Percentiles rank a stretch among this genome's conserved stretches.
Conservation (phyloP, 257 asterid genomes). For the Thymus mandschuricus region DNA sequence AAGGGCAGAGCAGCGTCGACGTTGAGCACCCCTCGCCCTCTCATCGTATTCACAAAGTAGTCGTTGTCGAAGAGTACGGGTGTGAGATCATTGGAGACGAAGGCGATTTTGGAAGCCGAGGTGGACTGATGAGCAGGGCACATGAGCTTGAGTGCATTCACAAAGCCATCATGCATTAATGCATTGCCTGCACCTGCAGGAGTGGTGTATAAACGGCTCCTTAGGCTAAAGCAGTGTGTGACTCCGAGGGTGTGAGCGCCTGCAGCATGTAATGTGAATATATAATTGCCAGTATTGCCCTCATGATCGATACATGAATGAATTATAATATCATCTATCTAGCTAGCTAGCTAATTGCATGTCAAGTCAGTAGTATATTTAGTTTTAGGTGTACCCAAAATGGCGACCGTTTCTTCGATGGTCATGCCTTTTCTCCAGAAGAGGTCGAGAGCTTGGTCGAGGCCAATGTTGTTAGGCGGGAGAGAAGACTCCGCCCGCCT, state of each 20-base stretch:
- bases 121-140: constrained; percentile 33
- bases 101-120: constrained; percentile 21
- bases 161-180: constrained; percentile 21
- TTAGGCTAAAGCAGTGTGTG: constrained; percentile 45
- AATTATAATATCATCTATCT: too few relatives aligned
- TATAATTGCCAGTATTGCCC: not conserved
- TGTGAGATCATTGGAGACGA: constrained; percentile 44
- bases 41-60: constrained; percentile 37
- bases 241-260: constrained; percentile 54
- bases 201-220: constrained; percentile 28
- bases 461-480: constrained; percentile 41
- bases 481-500: constrained; percentile 38
- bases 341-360: too few relatives aligned
- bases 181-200: not conserved
- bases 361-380: too few relatives aligned
- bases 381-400: constrained; percentile 42
- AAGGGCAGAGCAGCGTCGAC: constrained; percentile 50
- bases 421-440: constrained; percentile 44
- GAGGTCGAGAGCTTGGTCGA: constrained; percentile 40
- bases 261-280: not conserved
- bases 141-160: constrained; percentile 19
- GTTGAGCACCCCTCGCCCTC: constrained; percentile 44
- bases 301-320: too few relatives aligned
- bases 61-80: constrained; percentile 44
- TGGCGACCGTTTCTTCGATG: constrained; percentile 58